Percentiles rank a stretch among this genome's conserved stretches.
Evolutionary conservation across 2,329 filamentous ascomycete genomes (phyloP).

Genomic region (Tolypocladium sp.): DNA sequence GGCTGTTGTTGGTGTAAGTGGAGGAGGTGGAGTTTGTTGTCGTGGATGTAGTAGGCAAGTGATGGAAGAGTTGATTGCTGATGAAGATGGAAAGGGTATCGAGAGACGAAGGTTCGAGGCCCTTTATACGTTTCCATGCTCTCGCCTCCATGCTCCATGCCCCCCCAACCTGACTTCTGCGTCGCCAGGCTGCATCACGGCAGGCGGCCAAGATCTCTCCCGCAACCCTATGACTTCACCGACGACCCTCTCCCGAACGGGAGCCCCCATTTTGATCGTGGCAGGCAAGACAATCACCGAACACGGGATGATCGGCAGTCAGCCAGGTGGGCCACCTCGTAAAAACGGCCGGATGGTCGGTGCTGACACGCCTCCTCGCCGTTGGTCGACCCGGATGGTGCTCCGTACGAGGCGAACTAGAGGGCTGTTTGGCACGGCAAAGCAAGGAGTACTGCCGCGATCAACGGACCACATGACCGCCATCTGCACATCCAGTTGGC

Average conservation of each 20-base stretch:
- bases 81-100: background rate
- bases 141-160: background rate
- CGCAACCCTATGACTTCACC: background rate
- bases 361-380: background rate
- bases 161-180: background rate
- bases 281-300: background rate
- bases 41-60: background rate
- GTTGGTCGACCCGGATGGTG: background rate
- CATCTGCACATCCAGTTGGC: background rate
- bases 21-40: background rate
- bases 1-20: conserved; percentile 4
- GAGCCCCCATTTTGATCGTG: background rate
- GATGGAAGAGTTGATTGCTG: background rate
- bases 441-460: background rate
- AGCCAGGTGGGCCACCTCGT: background rate
- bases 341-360: background rate
- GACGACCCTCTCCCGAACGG: background rate
- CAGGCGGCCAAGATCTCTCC: background rate
- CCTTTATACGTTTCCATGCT: background rate
- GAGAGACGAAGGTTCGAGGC: background rate
- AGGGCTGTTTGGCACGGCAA: background rate
- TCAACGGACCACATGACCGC: background rate
- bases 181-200: background rate
- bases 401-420: background rate
- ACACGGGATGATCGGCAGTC: conserved; percentile 4